A percentile compares a stretch with the other conserved stretches of the same genome.
Evolutionary conservation across 495 filamentous ascomycete genomes (phyloP).

Genomic region (Penicillium antarcticum): DNA sequence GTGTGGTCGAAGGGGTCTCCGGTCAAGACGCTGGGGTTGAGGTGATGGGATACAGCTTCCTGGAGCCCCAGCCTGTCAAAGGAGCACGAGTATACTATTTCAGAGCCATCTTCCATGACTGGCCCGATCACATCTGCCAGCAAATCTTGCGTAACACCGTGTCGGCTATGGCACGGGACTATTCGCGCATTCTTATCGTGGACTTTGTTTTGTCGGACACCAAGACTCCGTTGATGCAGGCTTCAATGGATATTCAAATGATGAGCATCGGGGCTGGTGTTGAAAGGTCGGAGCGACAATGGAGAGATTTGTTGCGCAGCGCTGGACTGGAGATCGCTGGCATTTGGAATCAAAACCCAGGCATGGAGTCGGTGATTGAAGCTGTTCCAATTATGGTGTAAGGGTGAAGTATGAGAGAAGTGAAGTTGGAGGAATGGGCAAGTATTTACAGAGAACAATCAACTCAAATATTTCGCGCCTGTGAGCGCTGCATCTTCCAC

Average conservation of each 20-base stretch:
- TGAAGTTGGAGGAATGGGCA: background rate
- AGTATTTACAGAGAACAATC: background rate
- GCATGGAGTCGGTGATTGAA: constrained; percentile 38
- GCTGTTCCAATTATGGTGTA: constrained; percentile 12
- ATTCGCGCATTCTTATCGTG: constrained; percentile 37
- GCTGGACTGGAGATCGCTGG: constrained; percentile 33
- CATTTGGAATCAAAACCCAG: constrained; percentile 30
- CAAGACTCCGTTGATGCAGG: constrained; percentile 27
- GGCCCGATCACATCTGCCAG: constrained; percentile 39
- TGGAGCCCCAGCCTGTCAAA: constrained; percentile 33
- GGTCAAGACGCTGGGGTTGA: constrained; percentile 18
- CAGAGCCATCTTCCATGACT: constrained; percentile 46
- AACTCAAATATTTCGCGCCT: constrained; percentile 2
- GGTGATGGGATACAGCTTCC: constrained; percentile 32
- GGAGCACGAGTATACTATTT: constrained; percentile 41
- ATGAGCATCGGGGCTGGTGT: constrained; percentile 41
- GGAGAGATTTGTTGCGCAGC: constrained; percentile 29
- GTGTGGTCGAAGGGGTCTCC: constrained; percentile 19
- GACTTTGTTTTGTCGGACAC: constrained; percentile 40
- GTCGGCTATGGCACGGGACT: constrained; percentile 31
- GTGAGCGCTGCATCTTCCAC: constrained; percentile 14
- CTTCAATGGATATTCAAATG: constrained; percentile 44
- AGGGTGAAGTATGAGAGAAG: background rate
- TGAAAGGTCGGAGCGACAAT: constrained; percentile 37
- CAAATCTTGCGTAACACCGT: constrained; percentile 34